Evolutionary conservation across 2,329 filamentous ascomycete species (phyloP).

Genomic region (Simplicillium aogashimaense): DNA sequence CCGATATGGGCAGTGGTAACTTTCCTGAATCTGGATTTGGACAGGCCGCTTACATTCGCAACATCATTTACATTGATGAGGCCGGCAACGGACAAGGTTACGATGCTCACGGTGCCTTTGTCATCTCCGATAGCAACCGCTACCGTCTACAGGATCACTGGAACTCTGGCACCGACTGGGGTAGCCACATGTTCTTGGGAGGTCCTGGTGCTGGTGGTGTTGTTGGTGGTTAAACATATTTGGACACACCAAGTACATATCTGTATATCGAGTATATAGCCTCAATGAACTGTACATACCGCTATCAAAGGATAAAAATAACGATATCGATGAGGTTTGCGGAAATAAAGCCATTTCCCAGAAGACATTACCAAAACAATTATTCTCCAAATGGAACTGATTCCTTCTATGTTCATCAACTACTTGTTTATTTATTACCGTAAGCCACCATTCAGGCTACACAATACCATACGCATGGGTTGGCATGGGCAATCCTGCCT

Average conservation of each 20-base stretch:
- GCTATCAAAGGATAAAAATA: too few species aligned
- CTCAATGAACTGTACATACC: too few species aligned
- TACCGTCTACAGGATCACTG: neutral
- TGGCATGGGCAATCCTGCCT: too few species aligned
- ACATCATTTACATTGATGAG: neutral
- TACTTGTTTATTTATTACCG: too few species aligned
- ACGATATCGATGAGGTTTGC: too few species aligned
- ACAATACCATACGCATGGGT: too few species aligned
- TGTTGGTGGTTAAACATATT: neutral
- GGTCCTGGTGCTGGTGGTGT: neutral
- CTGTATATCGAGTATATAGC: too few species aligned
- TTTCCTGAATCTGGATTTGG: neutral
- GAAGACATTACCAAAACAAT: too few species aligned
- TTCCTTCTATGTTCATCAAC: too few species aligned
- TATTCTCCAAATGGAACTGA: too few species aligned
- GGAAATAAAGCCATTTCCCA: too few species aligned
- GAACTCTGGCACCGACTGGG: neutral
- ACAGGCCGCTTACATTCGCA: neutral
- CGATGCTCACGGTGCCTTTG: neutral
- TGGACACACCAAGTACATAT: neutral
- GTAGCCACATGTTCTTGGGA: neutral
- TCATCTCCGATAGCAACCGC: neutral
- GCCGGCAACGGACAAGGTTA: neutral
- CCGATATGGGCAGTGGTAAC: neutral
- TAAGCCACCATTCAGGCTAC: too few species aligned